Conservation (phyloP, 1,284 basidiomycete genomes). For the Abortiporus biennis region DNA sequence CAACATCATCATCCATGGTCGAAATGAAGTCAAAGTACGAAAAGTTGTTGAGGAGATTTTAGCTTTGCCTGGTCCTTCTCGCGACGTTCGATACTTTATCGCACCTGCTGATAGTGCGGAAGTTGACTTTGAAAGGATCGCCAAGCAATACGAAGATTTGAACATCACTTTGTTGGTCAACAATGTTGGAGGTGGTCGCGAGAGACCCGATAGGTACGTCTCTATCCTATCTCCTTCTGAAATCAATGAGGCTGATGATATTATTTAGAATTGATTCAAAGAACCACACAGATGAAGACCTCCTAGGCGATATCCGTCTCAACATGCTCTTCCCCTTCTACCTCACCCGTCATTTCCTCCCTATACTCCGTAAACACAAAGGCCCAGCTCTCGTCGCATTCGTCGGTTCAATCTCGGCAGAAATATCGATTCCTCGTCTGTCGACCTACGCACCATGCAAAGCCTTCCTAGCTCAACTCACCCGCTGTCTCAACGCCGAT, state of each 20-base stretch:
- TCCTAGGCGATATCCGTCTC: constrained; percentile 14
- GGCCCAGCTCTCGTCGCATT: constrained; percentile 21
- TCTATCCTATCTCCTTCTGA: neutral
- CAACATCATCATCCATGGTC: constrained; percentile 25
- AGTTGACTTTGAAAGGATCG: constrained; percentile 18
- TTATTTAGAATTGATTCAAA: constrained; percentile 18
- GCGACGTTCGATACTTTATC: constrained; percentile 21
- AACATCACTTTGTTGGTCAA: constrained; percentile 25
- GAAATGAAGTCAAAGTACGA: constrained; percentile 23
- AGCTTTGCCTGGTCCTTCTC: neutral
- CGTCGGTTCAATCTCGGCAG: constrained; percentile 19
- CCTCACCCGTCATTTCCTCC: constrained; percentile 22
- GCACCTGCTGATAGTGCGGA: constrained; percentile 18
- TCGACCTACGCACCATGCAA: constrained; percentile 21
- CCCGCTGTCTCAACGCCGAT: constrained; percentile 20
- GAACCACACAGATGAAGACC: constrained; percentile 14
- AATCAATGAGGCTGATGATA: too few relatives aligned
- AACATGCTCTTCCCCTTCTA: constrained; percentile 22
- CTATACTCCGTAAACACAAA: constrained; percentile 18
- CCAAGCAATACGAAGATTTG: constrained; percentile 18
- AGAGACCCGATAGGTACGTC: constrained; percentile 13
- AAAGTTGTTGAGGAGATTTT: constrained; percentile 18
- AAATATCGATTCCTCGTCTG: constrained; percentile 18
- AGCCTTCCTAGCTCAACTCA: constrained; percentile 19
- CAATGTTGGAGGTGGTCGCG: constrained; percentile 22